phyloP scores from a whole-genome alignment of 305 asterid species.

The Withania somnifera region DNA sequence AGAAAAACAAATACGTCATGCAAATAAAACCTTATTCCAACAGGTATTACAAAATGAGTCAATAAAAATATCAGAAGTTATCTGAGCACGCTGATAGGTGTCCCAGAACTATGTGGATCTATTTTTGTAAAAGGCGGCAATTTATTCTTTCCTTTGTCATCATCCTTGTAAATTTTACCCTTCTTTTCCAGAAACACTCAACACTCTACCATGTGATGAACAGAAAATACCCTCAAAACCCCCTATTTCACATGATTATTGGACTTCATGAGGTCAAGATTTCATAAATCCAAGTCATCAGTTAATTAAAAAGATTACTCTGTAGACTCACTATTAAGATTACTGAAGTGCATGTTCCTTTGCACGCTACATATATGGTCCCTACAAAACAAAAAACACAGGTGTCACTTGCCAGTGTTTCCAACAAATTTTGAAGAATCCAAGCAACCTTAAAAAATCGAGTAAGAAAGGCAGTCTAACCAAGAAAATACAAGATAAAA shows the following conservation, averaged over 20 bases:
- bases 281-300: background rate
- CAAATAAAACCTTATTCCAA: background rate
- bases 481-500: background rate
- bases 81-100: background rate
- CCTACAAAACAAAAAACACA: constrained; percentile 40
- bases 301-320: background rate
- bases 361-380: constrained; percentile 81
- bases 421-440: background rate
- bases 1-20: constrained; percentile 13
- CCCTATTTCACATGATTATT: background rate
- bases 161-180: background rate
- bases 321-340: constrained; percentile 65
- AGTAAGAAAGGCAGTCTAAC: background rate
- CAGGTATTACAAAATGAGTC: background rate
- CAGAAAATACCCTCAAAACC: background rate
- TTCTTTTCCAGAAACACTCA: background rate
- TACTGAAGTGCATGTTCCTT: constrained; percentile 69
- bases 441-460: background rate
- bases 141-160: background rate
- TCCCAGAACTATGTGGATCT: background rate
- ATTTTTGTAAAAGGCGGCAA: background rate
- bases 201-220: background rate
- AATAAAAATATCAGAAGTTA: background rate
- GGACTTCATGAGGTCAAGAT: background rate
- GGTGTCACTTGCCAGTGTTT: background rate